Evolutionary conservation across 352 stramenopile genomes (phyloP), one percentile per base, ranked within the genome.

Genomic region (Globisporangium canariense): DNA sequence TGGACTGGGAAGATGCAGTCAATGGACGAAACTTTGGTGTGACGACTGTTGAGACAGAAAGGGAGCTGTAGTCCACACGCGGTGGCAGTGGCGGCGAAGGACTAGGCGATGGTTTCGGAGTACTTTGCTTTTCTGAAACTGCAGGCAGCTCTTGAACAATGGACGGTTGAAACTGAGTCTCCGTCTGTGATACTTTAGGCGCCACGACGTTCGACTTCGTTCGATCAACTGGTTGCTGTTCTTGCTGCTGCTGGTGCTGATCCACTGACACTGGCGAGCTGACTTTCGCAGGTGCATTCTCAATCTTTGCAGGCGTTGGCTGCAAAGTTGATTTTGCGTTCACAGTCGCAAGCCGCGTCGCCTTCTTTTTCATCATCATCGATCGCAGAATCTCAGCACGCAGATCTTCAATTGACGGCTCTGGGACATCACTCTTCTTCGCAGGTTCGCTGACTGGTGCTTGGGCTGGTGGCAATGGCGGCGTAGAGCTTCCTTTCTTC

Each of bases 1-100:
- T 18, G 13, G 80, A 90, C 68, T 94, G 81, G 13, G 70, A 78
- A 20, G 73, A 74, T 2, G 83, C 85, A n/a, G 83, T 92, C 53
- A 92, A 38, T 14, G 83, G 85, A 11, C 75, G 75, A 20, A 88
- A 74, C 46, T 78, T 67, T 4, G 70, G 69, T 4, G 71, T 77
- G 41, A 46, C n/a, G 25, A 36, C n/a, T 49, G 45, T 43, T 36
- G 56, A 47, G n/a, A 46, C 30, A 32, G 51, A 36, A n/a, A 54
- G 58, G 1, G 57, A 47, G 20, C 11, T 59, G 22, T 49, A 51
- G 20, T 67, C 52, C 9, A 45, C 53, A 40, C 45, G 58, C 20
- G 43, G n/a, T 38, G 34, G 56, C 22, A 28, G 50, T 60, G 20
- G 32, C 13, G 34, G 36, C 16, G 53, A 40, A 56, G 53, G 45